Evolutionary conservation across 1,284 basidiomycete species (phyloP), one percentile per base, ranked within the genome.

Genomic region (Cutaneotrichosporon dermatis): DNA sequence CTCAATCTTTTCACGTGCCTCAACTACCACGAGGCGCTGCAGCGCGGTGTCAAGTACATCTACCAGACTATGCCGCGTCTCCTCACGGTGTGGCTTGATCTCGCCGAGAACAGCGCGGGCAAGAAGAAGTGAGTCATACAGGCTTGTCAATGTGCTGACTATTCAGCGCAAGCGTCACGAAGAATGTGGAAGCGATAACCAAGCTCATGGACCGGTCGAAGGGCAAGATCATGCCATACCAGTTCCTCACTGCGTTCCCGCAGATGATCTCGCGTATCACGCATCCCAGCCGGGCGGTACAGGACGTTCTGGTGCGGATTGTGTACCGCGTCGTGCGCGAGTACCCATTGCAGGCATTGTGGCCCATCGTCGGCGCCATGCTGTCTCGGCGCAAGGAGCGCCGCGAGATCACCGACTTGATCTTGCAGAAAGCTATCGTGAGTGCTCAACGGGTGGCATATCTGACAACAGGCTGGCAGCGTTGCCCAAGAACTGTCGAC

Each of bases 211-310:
- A 87, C 53, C 74, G 76, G 0, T 79, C 82, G 7, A 82, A 90
- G 58, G 82, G 80, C 62, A 80, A 80, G 3, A 80, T 87, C 16
- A 88, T 89, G 3, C 82, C 82, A 3, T 96, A 60, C 12, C 67
- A 96, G 92, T 99, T 94, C 91, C 89, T 89, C 66, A 95, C 90
- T 0, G 94, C 94, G 0, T 93, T 98, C 66, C 93, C 96, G 7
- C 96, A 99, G 80, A 89, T 99, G 59, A 90, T 96, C 9, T 99
- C 96, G 33, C 86, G 96, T 8, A 89, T 99, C 40, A 89, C 88
- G 15, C 92, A 98, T 69, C 80, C 78, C 12, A 89, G 91, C 69
- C 70, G 79, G 15, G 81, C 82, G 1, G 88, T 94, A 1, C 89
- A 85, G 72, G 75, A 75, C 0, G 79, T 86, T 12, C 79, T 99